Conservation (phyloP, 2,329 filamentous ascomycete species). For the Pseudocercospora cruenta region DNA sequence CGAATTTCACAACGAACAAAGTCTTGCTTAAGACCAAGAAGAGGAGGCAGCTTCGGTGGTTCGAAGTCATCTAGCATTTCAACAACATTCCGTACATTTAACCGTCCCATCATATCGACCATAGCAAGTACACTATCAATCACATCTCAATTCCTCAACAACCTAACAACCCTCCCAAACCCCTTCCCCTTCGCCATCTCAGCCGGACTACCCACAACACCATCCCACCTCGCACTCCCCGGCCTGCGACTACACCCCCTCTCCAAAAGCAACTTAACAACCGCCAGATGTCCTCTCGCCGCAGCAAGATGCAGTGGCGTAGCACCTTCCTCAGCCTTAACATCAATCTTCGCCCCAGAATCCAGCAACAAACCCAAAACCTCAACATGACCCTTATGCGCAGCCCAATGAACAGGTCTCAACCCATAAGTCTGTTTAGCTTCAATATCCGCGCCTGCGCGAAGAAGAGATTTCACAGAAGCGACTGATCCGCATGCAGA, state of each 20-base stretch:
- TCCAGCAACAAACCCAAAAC: constrained; percentile 30
- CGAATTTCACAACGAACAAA: too few species aligned
- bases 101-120: too few species aligned
- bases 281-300: constrained; percentile 30
- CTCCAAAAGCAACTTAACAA: constrained; percentile 29
- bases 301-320: constrained; percentile 35
- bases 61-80: too few species aligned
- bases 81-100: too few species aligned
- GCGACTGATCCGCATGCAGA: constrained; percentile 28
- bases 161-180: constrained; percentile 17
- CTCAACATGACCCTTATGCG: constrained; percentile 35
- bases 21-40: too few species aligned
- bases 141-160: constrained; percentile 9
- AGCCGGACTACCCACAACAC: constrained; percentile 30
- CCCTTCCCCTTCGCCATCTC: constrained; percentile 35
- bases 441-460: constrained; percentile 29
- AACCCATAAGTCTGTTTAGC: constrained; percentile 31
- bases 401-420: constrained; percentile 35
- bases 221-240: constrained; percentile 31
- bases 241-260: constrained; percentile 24
- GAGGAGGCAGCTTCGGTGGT: too few species aligned
- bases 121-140: too few species aligned
- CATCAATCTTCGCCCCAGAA: constrained; percentile 28
- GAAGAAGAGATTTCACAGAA: constrained; percentile 29
- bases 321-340: constrained; percentile 27